Percentiles rank a stretch among this genome's conserved stretches.
Conservation (phyloP, 495 filamentous ascomycete genomes). For the Penicillium lividum region DNA sequence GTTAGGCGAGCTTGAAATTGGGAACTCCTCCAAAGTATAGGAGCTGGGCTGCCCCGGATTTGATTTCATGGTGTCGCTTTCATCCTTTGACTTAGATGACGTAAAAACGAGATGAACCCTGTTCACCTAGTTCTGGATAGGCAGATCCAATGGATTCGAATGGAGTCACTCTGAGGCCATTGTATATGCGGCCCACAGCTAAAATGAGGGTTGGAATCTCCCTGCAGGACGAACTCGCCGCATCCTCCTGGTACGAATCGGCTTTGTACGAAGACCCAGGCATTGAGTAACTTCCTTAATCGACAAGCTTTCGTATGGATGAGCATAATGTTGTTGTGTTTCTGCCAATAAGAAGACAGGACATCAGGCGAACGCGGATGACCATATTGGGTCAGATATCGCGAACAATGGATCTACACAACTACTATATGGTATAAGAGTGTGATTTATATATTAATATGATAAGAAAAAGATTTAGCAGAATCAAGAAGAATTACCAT, state of each 20-base stretch:
- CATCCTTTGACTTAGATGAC: slow-evolving; percentile 16
- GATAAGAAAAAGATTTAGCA: no score
- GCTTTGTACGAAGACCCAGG: slow-evolving; percentile 42
- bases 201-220: background rate
- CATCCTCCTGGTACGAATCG: slow-evolving; percentile 44
- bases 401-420: background rate
- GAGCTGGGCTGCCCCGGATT: slow-evolving; percentile 11
- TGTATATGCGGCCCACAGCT: background rate
- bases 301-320: background rate
- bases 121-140: slow-evolving; percentile 7
- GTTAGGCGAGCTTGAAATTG: slow-evolving; percentile 19
- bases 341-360: background rate
- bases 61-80: slow-evolving; percentile 22
- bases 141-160: slow-evolving; percentile 13
- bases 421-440: no score
- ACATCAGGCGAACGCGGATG: background rate
- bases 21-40: slow-evolving; percentile 21
- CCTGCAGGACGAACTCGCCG: slow-evolving; percentile 51
- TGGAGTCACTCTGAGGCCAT: slow-evolving; percentile 15
- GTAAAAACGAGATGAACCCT: slow-evolving; percentile 11
- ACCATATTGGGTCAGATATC: background rate
- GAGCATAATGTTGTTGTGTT: background rate
- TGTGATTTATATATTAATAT: no score
- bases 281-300: slow-evolving; percentile 25
- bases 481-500: no score